A percentile compares a stretch with the other conserved stretches of the same genome.
phyloP scores from a whole-genome alignment of 2,329 filamentous ascomycete genomes.

The Pseudofabraea citricarpa region DNA sequence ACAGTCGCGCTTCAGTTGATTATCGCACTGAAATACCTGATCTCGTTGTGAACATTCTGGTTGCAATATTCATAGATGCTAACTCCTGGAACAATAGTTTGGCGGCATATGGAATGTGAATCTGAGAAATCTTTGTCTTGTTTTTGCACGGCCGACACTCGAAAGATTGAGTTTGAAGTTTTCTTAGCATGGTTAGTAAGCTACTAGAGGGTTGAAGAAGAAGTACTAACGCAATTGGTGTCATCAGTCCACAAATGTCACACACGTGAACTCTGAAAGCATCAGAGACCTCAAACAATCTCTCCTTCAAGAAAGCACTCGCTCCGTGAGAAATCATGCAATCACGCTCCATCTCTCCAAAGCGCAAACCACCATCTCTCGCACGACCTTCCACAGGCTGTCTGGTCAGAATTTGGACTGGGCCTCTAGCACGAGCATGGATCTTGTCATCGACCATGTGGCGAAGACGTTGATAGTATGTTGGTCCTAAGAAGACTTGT shows the following conservation, averaged over 20 bases:
- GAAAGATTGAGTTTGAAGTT: slow-evolving; percentile 91
- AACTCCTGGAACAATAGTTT: slow-evolving; percentile 98
- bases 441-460: slow-evolving; percentile 99
- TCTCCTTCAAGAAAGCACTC: slow-evolving; percentile 93
- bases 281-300: slow-evolving; percentile 94
- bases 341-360: slow-evolving; percentile 99
- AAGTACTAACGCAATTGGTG: slow-evolving; percentile 88
- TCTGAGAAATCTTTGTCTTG: slow-evolving; percentile 97
- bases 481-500: slow-evolving; percentile 95
- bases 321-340: slow-evolving; percentile 99
- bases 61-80: slow-evolving; percentile 96
- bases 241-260: slow-evolving; percentile 98
- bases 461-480: slow-evolving; percentile 96
- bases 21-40: slow-evolving; percentile 70
- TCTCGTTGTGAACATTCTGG: slow-evolving; percentile 90
- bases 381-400: slow-evolving; percentile 98
- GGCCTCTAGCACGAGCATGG: slow-evolving; percentile 94
- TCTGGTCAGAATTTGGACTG: slow-evolving; percentile 93
- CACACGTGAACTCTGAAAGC: slow-evolving; percentile 97
- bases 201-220: slow-evolving; percentile 3
- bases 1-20: slow-evolving; percentile 9
- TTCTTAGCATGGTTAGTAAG: slow-evolving; percentile 49
- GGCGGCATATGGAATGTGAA: slow-evolving; percentile 95
- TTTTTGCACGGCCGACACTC: slow-evolving; percentile 98
- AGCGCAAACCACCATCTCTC: slow-evolving; percentile 93